Conservation (phyloP, 768 basidiomycete genomes). For the Russula brevipes region DNA sequence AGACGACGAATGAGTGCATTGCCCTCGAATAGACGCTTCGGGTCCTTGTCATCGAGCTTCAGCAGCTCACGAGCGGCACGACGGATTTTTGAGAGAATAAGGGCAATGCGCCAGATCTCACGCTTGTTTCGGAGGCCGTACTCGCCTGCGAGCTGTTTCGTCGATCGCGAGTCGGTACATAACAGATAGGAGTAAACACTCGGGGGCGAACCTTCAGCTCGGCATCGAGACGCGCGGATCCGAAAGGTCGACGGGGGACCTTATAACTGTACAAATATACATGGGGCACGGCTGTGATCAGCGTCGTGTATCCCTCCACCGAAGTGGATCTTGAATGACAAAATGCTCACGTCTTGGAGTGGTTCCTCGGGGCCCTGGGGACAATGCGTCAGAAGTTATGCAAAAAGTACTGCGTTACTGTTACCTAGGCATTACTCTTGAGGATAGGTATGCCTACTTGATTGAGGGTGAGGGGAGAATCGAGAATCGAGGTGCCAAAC, state of each 20-base stretch:
- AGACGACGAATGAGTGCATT: constrained; percentile 95
- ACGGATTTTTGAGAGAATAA: constrained; percentile 98
- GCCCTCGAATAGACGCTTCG: constrained; percentile 99
- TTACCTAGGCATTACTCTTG: constrained; percentile 85
- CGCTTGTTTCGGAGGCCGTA: constrained; percentile 99
- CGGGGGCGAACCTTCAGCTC: constrained; percentile 79
- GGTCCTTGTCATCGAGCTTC: constrained; percentile 99
- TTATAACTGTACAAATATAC: constrained; percentile 70
- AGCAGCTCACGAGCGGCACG: constrained; percentile 99
- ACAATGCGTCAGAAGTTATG: constrained; percentile 25
- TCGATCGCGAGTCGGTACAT: neutral
- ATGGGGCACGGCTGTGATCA: constrained; percentile 65
- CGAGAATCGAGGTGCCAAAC: constrained; percentile 33
- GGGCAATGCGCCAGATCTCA: constrained; percentile 99
- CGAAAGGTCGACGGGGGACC: constrained; percentile 96
- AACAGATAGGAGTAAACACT: neutral
- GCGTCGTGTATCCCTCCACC: constrained; percentile 59
- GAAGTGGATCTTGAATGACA: constrained; percentile 59
- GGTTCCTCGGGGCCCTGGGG: constrained; percentile 81
- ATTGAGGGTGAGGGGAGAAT: constrained; percentile 2
- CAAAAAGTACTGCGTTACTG: constrained; percentile 29
- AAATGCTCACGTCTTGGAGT: constrained; percentile 86
- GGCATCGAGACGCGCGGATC: constrained; percentile 96
- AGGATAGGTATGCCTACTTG: constrained; percentile 32
- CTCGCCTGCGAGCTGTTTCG: constrained; percentile 88